Percentiles rank a stretch among this genome's conserved stretches.
phyloP scores from a whole-genome alignment of 768 basidiomycete genomes.

The Mycena galericulata region DNA sequence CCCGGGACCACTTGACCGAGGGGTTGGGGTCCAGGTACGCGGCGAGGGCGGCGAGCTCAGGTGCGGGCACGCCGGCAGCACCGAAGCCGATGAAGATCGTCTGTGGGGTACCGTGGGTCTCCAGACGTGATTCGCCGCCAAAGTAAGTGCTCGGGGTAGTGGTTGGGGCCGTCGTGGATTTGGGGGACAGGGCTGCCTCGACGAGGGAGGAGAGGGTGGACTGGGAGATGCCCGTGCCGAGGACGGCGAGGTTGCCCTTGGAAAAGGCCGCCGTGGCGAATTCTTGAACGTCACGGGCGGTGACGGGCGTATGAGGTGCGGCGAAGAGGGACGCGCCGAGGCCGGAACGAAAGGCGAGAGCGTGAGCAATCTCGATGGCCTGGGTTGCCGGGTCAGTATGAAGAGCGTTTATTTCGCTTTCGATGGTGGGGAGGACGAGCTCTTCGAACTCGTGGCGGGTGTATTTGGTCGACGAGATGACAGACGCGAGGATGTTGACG shows the following conservation, averaged over 20 bases:
- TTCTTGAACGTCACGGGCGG: constrained; percentile 76
- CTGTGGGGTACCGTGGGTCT: constrained; percentile 69
- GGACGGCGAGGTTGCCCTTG: constrained; percentile 83
- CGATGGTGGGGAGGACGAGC: constrained; percentile 77
- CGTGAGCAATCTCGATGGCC: constrained; percentile 90
- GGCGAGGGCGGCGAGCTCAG: constrained; percentile 83
- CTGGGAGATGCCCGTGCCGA: constrained; percentile 89
- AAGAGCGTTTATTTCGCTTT: constrained; percentile 75
- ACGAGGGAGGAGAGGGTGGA: constrained; percentile 78
- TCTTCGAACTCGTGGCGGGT: constrained; percentile 83
- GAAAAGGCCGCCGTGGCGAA: constrained; percentile 82
- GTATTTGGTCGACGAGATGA: constrained; percentile 86
- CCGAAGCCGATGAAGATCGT: constrained; percentile 94
- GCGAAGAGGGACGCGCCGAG: constrained; percentile 94
- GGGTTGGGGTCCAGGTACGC: constrained; percentile 84
- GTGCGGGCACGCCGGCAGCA: constrained; percentile 67
- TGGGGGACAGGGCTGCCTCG: constrained; percentile 69
- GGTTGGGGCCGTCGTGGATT: constrained; percentile 50
- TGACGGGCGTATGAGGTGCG: constrained; percentile 71
- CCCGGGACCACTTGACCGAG: constrained; percentile 89
- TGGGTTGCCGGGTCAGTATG: constrained; percentile 68
- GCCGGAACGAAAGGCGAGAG: constrained; percentile 92
- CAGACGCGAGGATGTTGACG: constrained; percentile 87
- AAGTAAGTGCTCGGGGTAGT: constrained; percentile 63
- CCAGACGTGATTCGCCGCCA: constrained; percentile 90